phyloP scores from a whole-genome alignment of 1,284 basidiomycete genomes.

The Microbotryum scabiosae region DNA sequence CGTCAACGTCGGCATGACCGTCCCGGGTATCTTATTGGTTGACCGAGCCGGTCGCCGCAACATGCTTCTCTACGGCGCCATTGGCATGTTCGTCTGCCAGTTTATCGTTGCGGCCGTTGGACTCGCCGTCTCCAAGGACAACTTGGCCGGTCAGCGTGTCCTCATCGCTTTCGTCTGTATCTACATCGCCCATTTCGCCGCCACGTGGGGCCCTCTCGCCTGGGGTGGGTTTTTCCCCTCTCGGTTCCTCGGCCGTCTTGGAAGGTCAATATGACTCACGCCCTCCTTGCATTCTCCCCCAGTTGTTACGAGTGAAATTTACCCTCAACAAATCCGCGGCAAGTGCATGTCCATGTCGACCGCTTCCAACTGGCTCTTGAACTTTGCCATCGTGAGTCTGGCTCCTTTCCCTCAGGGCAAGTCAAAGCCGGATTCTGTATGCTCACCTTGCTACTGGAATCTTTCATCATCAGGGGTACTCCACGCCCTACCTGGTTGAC shows the following conservation, averaged over 20 bases:
- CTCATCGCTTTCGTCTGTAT: slow-evolving; percentile 38
- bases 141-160: slow-evolving; percentile 32
- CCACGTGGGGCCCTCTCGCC: slow-evolving; percentile 34
- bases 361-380: slow-evolving; percentile 41
- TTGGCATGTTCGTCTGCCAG: slow-evolving; percentile 52
- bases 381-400: slow-evolving; percentile 36
- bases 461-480: slow-evolving; percentile 26
- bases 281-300: slow-evolving; percentile 6
- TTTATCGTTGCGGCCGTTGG: slow-evolving; percentile 36
- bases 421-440: slow-evolving; percentile 14
- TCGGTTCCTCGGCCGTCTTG: background rate
- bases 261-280: background rate
- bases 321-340: slow-evolving; percentile 22
- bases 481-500: background rate
- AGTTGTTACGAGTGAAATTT: too few species aligned
- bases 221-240: slow-evolving; percentile 33
- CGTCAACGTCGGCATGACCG: slow-evolving; percentile 39
- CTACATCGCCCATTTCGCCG: slow-evolving; percentile 37
- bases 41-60: slow-evolving; percentile 33
- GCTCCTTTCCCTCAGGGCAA: background rate
- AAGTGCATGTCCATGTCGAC: slow-evolving; percentile 37
- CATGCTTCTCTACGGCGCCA: slow-evolving; percentile 58
- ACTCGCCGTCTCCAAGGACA: slow-evolving; percentile 30
- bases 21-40: slow-evolving; percentile 32
- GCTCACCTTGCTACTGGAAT: slow-evolving; percentile 16